These are phyloP conservation scores for Alopecurus myosuroides DNA, from an alignment of 176 grass and related monocot genomes.

Conservation along the genomic window DNA sequence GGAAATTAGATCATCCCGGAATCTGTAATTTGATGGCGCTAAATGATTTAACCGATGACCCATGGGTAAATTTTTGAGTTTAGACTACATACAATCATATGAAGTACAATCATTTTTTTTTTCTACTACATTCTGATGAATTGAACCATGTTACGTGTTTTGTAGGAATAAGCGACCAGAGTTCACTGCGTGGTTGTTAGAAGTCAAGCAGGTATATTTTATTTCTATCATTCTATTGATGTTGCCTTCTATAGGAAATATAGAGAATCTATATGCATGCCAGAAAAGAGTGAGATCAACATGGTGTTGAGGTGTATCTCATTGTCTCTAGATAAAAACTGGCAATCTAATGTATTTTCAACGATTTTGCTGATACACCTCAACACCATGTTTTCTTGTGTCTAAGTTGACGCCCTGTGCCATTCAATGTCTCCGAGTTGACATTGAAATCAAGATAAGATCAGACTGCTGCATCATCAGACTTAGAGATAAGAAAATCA, in stretches of 20 bases:
- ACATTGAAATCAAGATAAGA: background rate
- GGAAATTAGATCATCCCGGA: background rate
- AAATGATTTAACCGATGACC: background rate
- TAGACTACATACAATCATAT: background rate
- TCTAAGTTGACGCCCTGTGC: background rate
- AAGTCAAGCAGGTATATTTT: constrained; percentile 82
- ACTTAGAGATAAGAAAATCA: background rate
- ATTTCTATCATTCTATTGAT: background rate
- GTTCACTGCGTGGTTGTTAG: constrained; percentile 91
- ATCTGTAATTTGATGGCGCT: background rate
- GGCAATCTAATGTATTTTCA: background rate
- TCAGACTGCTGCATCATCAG: background rate
- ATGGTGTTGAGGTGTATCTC: background rate
- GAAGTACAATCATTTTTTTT: background rate
- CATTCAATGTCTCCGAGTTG: background rate
- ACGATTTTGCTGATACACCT: background rate
- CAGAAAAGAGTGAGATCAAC: background rate
- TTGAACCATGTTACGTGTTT: background rate
- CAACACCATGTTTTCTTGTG: no score
- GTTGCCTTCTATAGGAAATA: background rate
- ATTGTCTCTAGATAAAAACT: background rate
- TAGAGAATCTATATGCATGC: background rate
- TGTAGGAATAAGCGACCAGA: constrained; percentile 94
- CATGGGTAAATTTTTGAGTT: background rate
- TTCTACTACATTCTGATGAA: constrained; percentile 6